Evolutionary conservation across 345 rosid genomes (phyloP), one percentile per base, ranked within the genome.

Genomic region (Euphorbia tirucalli): DNA sequence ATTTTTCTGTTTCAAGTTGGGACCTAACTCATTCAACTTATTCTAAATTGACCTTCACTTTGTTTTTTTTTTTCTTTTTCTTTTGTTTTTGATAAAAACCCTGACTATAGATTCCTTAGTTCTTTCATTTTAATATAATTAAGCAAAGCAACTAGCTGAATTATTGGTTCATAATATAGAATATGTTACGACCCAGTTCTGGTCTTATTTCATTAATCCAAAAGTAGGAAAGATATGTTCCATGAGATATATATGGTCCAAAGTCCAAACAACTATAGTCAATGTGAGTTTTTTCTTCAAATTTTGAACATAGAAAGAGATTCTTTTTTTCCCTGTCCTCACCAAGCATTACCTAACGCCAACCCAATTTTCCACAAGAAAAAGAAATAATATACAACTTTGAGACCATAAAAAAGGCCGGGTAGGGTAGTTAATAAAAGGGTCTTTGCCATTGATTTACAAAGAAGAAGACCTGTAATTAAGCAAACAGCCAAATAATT

Each of bases 391-490:
- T 35, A n/a, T 35, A 7, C 39, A 35, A 35, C 39, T 35, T 35
- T 35, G 39, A 10, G 31, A 57, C 6, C 0, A 30, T 57, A n/a
- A 44, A 3, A 64, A 66, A 48, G 41, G 39, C 39, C 3, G n/a
- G 7, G 39, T 35, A 3, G 8, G 6, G 14, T 35, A 30, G 50
- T 4, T 56, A 49, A 39, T 43, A 59, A 21, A 69, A 30, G 21
- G 10, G 56, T 10, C 61, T 61, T 2, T 25, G 41, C 41, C 37
- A 72, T 74, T 71, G 73, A 72, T 73, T 71, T 16, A 58, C 39
- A 27, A 15, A 30, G 65, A 73, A 65, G 64, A 78, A 69, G 65
- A 69, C 39, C 7, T 35, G 4, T 32, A 69, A 69, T n/a, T 22
- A 44, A 69, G 28, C 37, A 68, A 27, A 65, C 52, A 30, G 71